Percentiles rank a stretch among this genome's conserved stretches.
phyloP scores from a whole-genome alignment of 176 grass and related monocot genomes.

The Oryza australiensis region DNA sequence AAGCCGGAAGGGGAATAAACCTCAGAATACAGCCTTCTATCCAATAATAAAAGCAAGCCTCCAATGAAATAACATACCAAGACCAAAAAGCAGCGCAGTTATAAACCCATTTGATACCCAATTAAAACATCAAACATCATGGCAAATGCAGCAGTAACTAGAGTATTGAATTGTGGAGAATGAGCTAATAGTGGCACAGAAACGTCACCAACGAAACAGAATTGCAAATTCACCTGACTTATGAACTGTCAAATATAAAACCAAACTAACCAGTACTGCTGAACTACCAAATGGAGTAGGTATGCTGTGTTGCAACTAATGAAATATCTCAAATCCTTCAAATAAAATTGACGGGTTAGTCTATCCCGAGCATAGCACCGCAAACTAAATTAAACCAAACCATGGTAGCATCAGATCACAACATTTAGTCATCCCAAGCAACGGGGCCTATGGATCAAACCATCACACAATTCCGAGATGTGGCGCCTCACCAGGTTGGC shows the following conservation, averaged over 20 bases:
- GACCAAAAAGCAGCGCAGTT: background rate
- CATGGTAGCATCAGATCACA: background rate
- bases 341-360: background rate
- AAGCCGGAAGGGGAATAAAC: background rate
- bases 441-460: background rate
- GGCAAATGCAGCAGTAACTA: background rate
- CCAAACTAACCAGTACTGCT: background rate
- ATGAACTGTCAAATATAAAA: conserved; percentile 8
- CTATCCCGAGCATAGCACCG: background rate
- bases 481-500: conserved; percentile 64
- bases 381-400: background rate
- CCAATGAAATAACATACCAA: background rate
- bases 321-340: conserved; percentile 14
- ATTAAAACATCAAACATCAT: background rate
- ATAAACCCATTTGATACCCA: background rate
- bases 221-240: background rate
- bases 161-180: background rate
- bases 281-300: background rate
- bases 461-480: background rate
- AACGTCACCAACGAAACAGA: background rate
- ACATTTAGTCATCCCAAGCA: background rate
- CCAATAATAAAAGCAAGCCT: background rate
- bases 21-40: background rate
- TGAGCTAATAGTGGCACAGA: background rate
- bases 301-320: background rate